Conservation (phyloP, 768 basidiomycete genomes). For the Lactarius hengduanensis region DNA sequence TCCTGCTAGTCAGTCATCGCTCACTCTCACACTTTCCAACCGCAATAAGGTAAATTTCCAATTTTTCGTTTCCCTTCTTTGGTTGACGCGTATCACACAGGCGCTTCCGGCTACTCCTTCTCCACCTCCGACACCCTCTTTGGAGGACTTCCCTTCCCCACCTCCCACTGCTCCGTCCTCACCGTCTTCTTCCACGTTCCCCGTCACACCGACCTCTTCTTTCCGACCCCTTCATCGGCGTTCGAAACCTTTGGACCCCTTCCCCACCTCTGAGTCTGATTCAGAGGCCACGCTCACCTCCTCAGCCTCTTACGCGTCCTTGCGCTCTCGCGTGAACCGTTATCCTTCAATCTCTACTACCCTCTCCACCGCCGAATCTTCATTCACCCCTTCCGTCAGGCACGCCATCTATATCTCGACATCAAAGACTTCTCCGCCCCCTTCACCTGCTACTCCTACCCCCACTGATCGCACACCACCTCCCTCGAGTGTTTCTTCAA, state of each 20-base stretch:
- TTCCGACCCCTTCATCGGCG: conserved; percentile 25
- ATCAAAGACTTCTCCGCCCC: conserved; percentile 14
- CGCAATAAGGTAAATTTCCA: conserved; percentile 26
- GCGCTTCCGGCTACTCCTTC: conserved; percentile 25
- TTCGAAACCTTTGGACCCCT: conserved; percentile 21
- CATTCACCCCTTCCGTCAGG: conserved; percentile 14
- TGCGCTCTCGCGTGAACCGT: conserved; percentile 26
- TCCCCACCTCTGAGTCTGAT: conserved; percentile 13
- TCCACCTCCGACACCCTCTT: conserved; percentile 14
- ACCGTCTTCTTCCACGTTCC: conserved; percentile 25
- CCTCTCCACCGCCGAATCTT: conserved; percentile 24
- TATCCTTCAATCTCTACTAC: conserved; percentile 31
- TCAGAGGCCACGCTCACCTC: conserved; percentile 25
- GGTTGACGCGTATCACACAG: conserved; percentile 2
- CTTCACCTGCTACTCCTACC: conserved; percentile 26
- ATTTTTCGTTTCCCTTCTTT: neutral
- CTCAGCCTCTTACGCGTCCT: conserved; percentile 29
- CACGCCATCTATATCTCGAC: conserved; percentile 22
- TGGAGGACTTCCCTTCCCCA: conserved; percentile 23
- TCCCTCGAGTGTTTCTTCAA: neutral
- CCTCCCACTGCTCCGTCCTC: conserved; percentile 23
- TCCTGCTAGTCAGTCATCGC: conserved; percentile 10
- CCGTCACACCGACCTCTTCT: conserved; percentile 24
- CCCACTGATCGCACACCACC: conserved; percentile 8
- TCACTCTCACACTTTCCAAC: conserved; percentile 18